phyloP scores from a whole-genome alignment of 306 rosid genomes.

The Dicorynia guianensis region DNA sequence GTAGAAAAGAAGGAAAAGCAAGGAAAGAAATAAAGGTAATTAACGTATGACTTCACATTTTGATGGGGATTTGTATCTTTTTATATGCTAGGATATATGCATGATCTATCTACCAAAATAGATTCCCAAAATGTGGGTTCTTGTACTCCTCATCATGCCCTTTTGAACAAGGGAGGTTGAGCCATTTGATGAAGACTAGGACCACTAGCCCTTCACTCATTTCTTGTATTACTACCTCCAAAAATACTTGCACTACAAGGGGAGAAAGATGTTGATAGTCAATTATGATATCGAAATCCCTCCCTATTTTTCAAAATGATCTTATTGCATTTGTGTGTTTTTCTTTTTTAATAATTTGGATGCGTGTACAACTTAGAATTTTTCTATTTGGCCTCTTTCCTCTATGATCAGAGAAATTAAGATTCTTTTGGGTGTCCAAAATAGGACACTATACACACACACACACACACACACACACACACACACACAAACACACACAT shows the following conservation, averaged over 20 bases:
- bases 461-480: too few species aligned
- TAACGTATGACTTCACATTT: slow-evolving; percentile 18
- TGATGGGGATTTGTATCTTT: slow-evolving; percentile 35
- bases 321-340: slow-evolving; percentile 42
- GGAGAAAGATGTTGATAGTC: slow-evolving; percentile 58
- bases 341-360: slow-evolving; percentile 11
- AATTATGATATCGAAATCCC: slow-evolving; percentile 65
- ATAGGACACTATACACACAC: slow-evolving; percentile 28
- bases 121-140: slow-evolving; percentile 16
- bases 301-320: slow-evolving; percentile 49
- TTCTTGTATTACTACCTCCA: slow-evolving; percentile 65
- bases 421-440: slow-evolving; percentile 33
- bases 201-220: slow-evolving; percentile 70
- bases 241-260: slow-evolving; percentile 49
- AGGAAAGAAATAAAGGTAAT: slow-evolving; percentile 17
- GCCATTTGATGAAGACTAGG: slow-evolving; percentile 63
- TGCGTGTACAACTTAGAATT: slow-evolving; percentile 22
- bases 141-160: slow-evolving; percentile 52
- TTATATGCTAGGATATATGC: slow-evolving; percentile 24
- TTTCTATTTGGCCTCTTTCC: not conserved
- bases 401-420: not conserved
- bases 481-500: too few species aligned
- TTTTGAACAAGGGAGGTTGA: slow-evolving; percentile 57
- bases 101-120: slow-evolving; percentile 37
- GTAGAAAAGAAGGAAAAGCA: slow-evolving; percentile 39